Evolutionary conservation across 176 grass and related monocot species (phyloP).

Genomic region (Canna indica): DNA sequence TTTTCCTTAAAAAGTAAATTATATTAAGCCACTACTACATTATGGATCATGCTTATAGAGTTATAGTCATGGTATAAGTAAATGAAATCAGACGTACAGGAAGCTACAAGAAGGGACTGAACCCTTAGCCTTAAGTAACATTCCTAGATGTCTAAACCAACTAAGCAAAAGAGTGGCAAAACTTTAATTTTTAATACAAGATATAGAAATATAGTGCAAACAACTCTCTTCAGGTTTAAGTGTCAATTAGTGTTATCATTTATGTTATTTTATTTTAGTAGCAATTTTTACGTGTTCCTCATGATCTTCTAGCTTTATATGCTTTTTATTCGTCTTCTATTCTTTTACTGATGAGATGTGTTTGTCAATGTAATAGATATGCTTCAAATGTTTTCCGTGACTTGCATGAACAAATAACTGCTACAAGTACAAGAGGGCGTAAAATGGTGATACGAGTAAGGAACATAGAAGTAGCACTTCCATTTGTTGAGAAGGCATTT

Average conservation of each 20-base stretch:
- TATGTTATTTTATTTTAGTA: not conserved
- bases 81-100: no score
- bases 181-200: not conserved
- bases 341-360: constrained; percentile 23
- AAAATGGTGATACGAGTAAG: constrained; percentile 69
- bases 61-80: no score
- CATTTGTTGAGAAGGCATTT: constrained; percentile 79
- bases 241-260: not conserved
- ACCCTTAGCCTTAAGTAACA: no score
- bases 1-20: no score
- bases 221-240: not conserved
- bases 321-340: constrained; percentile 13
- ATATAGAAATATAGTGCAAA: not conserved
- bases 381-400: constrained; percentile 96
- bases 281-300: not conserved
- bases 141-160: no score
- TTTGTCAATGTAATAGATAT: constrained; percentile 48
- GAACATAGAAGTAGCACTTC: constrained; percentile 94
- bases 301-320: not conserved
- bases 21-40: no score
- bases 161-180: not conserved
- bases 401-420: constrained; percentile 79
- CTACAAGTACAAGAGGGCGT: constrained; percentile 64
- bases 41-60: no score
- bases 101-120: no score